Percentiles rank a stretch among this genome's conserved stretches.
Evolutionary conservation across 78 protist species (phyloP).

Genomic region (Dictyostelium purpureum): DNA sequence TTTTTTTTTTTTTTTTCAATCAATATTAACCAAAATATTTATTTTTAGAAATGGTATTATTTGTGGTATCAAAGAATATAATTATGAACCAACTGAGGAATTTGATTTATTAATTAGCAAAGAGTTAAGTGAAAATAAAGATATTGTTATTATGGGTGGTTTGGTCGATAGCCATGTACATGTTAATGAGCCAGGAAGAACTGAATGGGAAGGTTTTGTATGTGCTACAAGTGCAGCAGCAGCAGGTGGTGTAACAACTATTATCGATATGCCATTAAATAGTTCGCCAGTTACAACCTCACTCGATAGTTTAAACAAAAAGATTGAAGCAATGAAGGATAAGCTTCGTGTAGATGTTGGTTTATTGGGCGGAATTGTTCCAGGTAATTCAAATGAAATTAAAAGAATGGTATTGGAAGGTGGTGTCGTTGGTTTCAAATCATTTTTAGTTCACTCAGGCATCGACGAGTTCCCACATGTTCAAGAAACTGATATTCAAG

Average conservation of each 20-base stretch:
- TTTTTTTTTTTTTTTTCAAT: too few species aligned
- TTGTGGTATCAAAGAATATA: conserved; percentile 11
- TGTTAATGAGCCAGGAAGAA: conserved; percentile 81
- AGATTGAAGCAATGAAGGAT: conserved; percentile 45
- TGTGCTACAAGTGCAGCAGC: conserved; percentile 81
- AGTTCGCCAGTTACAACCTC: conserved; percentile 70
- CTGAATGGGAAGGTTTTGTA: conserved; percentile 76
- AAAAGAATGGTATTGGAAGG: conserved; percentile 47
- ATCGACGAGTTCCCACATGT: conserved; percentile 50
- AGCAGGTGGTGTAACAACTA: conserved; percentile 85
- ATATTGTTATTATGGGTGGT: conserved; percentile 67
- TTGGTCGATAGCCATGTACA: conserved; percentile 81
- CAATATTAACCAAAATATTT: neutral
- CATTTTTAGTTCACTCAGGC: conserved; percentile 55
- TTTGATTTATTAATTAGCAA: neutral
- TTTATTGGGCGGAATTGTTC: conserved; percentile 65
- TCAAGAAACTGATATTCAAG: neutral
- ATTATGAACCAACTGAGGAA: neutral
- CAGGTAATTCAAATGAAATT: conserved; percentile 15
- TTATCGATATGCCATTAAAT: conserved; percentile 82
- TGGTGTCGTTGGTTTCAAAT: conserved; percentile 71
- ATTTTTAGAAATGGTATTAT: conserved; percentile 16
- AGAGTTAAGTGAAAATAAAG: neutral
- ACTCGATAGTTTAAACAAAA: neutral
- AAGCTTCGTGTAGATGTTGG: conserved; percentile 69